Conservation (phyloP, 441 rosid genomes). For the Populus hybrid region DNA sequence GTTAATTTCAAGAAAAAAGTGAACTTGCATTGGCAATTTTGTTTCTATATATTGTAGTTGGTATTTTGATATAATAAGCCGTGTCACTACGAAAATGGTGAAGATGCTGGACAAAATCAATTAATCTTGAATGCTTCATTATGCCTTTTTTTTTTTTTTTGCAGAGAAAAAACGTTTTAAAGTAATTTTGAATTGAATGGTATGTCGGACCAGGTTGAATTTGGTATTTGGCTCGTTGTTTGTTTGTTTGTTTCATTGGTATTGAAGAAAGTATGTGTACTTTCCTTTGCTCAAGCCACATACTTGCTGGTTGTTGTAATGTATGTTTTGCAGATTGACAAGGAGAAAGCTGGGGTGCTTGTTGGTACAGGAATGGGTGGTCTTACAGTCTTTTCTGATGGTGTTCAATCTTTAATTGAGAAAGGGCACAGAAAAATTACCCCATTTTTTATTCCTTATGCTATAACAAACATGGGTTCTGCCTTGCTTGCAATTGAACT, state of each 20-base stretch:
- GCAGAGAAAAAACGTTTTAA: not conserved
- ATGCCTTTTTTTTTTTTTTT: not conserved
- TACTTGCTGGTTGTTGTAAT: not conserved
- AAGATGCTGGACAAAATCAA: not conserved
- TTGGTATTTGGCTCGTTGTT: not conserved
- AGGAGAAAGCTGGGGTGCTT: slow-evolving; percentile 76
- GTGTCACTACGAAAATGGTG: not conserved
- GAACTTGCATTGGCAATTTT: not conserved
- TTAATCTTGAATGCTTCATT: not conserved
- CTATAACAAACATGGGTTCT: slow-evolving; percentile 94
- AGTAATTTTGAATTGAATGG: not conserved
- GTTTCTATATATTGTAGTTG: not conserved
- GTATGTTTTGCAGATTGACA: slow-evolving; percentile 58
- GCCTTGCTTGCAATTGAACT: slow-evolving; percentile 87
- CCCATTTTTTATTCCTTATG: slow-evolving; percentile 93
- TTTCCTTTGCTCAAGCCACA: not conserved
- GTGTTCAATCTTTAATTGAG: slow-evolving; percentile 76
- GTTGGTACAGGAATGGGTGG: slow-evolving; percentile 99
- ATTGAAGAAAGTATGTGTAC: not conserved
- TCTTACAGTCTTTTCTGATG: slow-evolving; percentile 82
- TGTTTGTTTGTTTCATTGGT: not conserved
- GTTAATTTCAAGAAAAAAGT: not conserved
- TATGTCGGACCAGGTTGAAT: no score
- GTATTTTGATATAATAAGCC: not conserved
- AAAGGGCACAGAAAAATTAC: slow-evolving; percentile 82